Evolutionary conservation across 495 filamentous ascomycete species (phyloP), one percentile per base, ranked within the genome.

Genomic region (Penicillium robsamsonii): DNA sequence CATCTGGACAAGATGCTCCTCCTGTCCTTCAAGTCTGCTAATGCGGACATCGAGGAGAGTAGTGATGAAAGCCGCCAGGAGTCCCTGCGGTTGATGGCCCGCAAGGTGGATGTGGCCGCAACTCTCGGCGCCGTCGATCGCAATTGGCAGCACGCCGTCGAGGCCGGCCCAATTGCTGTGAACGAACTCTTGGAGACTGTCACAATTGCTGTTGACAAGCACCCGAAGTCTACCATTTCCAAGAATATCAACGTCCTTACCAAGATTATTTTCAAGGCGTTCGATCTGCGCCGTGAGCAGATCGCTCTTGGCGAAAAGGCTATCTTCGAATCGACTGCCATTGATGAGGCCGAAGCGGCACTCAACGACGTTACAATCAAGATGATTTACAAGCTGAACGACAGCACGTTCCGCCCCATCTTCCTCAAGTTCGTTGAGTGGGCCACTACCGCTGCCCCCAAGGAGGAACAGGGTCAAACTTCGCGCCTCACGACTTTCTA

Each of bases 301-400:
- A 50, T 65, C 13, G 69, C 69, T 10, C 58, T 68, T 5, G 70
- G 62, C 10, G 67, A 67, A 12, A 56, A 73, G 8, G 69, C 77
- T 15, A 63, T 60, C 33, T 79, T 79, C 29, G 70, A 77, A 25
- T 70, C 74, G 29, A 72, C 74, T 6, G 80, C 83, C 37, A 64
- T 92, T 29, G 76, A 81, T 25, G 76, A 81, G 46, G 75, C 90
- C n/a, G 91, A 96, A 69, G 75, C 74, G 30, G 64, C 73, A 3
- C 60, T 90, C 51, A 84, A 89, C 60, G 78, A 86, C 11, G 78
- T 85, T 3, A 85, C 84, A 0, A 83, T 97, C 38, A 88, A 90
- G 68, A 92, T 96, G 85, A 88, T 94, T 48, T 89, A 95, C 74
- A 97, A 97, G 79, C 81, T 97, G 20, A 97, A 96, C 71, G 95